These are phyloP conservation scores for Helicosporidium sp. DNA, from an alignment of 139 green algal species.

Conservation along the genomic window DNA sequence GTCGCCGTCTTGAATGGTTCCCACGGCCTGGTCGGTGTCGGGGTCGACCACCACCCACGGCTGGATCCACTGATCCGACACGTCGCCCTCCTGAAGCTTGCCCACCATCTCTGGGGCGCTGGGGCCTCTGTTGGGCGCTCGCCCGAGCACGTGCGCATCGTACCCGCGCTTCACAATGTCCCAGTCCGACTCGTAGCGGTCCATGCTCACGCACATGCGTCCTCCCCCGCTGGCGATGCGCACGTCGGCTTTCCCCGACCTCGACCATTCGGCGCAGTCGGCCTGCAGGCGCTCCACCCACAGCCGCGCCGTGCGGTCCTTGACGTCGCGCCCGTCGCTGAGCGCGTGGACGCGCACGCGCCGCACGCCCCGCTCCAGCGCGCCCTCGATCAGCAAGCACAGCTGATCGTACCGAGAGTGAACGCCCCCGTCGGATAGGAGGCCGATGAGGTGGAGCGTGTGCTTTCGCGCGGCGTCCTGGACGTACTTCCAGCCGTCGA, in stretches of 20 bases:
- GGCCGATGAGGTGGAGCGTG: slow-evolving; percentile 82
- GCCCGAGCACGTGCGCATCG: slow-evolving; percentile 75
- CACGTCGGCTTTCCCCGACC: too few species aligned
- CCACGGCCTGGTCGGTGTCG: slow-evolving; percentile 52
- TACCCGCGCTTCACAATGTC: slow-evolving; percentile 77
- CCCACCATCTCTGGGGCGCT: slow-evolving; percentile 10
- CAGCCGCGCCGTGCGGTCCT: slow-evolving; percentile 25
- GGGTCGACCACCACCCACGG: slow-evolving; percentile 66
- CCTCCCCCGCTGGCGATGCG: slow-evolving; percentile 74
- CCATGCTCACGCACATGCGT: slow-evolving; percentile 84
- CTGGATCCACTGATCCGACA: slow-evolving; percentile 50
- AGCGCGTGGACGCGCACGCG: slow-evolving; percentile 42
- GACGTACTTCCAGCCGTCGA: slow-evolving; percentile 66
- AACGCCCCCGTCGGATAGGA: slow-evolving; percentile 80
- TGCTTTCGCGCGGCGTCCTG: slow-evolving; percentile 34
- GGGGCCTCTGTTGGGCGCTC: slow-evolving; percentile 58
- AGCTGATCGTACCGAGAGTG: slow-evolving; percentile 64
- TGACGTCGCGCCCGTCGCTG: slow-evolving; percentile 40
- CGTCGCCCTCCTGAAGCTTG: background rate
- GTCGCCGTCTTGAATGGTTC: slow-evolving; percentile 46
- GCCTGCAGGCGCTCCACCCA: slow-evolving; percentile 29
- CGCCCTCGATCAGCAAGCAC: slow-evolving; percentile 27
- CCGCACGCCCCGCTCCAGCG: slow-evolving; percentile 27
- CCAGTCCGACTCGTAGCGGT: slow-evolving; percentile 91
- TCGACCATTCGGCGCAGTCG: too few species aligned